Evolutionary conservation across 352 stramenopile genomes (phyloP), one percentile per base, ranked within the genome.

Genomic region (Pythium chondricola): DNA sequence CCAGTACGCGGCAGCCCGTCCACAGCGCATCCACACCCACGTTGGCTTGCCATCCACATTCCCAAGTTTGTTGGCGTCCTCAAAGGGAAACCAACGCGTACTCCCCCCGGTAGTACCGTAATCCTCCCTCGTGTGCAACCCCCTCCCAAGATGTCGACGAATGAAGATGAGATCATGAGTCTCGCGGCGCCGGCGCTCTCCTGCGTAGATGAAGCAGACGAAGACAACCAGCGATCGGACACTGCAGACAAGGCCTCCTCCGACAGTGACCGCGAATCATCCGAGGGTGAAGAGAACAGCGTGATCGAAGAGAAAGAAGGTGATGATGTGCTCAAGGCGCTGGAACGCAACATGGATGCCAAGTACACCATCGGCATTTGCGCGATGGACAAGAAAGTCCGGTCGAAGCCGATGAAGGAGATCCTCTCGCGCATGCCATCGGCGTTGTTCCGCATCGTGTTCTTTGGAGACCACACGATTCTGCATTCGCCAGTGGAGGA

Each of bases 401-500:
- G 69, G 8, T 98, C 90, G 17, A 93, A 96, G 55, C 95, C 95
- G 20, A 98, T 99, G 95, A 67, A 73, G 18, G 95, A 98, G 65
- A 99, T 99, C 58, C 63, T 98, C 13, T 83, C 76, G 24, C 75
- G 95, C 17, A 61, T 99, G 24, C 82, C 74, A 55, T 76, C 83
- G 35, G 50, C 71, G 36, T 67, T 83, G n/a, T 98, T 99, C 65
- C 74, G 96, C 62, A 79, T 99, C 36, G 86, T 98, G 17, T 91
- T 98, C 44, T 99, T 99, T 70, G 94, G 95, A 6, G 95, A 99
- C 72, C 69, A 95, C 40, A 71, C 83, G 43, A 99, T 99, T 48
- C 62, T 99, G 16, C 77, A 98, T 60, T 51, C 88, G 22, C 82
- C 91, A 5, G 81, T 99, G 11, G 95, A 97, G 32, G 32, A 63